Conservation (phyloP, 129 eudicot genomes). For the Centrapalus pauciflorus region DNA sequence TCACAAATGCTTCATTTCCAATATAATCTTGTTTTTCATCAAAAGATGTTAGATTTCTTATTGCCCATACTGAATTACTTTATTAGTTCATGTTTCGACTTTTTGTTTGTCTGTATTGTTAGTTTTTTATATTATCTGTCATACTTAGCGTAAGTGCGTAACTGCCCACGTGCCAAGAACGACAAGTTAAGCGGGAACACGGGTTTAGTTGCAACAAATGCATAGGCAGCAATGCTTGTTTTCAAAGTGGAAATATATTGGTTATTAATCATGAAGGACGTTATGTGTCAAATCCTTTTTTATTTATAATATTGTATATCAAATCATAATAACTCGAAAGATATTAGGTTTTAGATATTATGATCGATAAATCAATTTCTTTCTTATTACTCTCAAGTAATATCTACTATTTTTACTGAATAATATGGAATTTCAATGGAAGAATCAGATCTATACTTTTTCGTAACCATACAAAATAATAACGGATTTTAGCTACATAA, state of each 20-base stretch:
- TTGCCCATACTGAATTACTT: no score
- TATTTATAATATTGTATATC: background rate
- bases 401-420: background rate
- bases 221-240: constrained; percentile 7
- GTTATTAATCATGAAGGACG: background rate
- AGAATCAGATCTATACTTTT: no score
- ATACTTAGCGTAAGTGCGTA: background rate
- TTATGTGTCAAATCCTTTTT: background rate
- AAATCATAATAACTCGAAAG: no score
- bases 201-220: constrained; percentile 14
- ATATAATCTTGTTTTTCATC: background rate
- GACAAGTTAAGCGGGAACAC: background rate
- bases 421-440: background rate
- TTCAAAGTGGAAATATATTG: background rate
- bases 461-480: background rate
- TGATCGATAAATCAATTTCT: background rate
- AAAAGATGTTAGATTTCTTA: no score
- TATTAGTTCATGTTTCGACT: background rate
- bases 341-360: no score
- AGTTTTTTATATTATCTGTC: constrained; percentile 10
- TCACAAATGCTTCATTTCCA: background rate
- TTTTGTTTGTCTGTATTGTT: background rate
- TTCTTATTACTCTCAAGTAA: background rate
- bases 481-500: background rate
- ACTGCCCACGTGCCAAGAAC: constrained; percentile 5